Percentiles rank a stretch among this genome's conserved stretches.
These are phyloP conservation scores for Lactifluus subvellereus DNA, from an alignment of 768 basidiomycete genomes.

Conservation along the genomic window DNA sequence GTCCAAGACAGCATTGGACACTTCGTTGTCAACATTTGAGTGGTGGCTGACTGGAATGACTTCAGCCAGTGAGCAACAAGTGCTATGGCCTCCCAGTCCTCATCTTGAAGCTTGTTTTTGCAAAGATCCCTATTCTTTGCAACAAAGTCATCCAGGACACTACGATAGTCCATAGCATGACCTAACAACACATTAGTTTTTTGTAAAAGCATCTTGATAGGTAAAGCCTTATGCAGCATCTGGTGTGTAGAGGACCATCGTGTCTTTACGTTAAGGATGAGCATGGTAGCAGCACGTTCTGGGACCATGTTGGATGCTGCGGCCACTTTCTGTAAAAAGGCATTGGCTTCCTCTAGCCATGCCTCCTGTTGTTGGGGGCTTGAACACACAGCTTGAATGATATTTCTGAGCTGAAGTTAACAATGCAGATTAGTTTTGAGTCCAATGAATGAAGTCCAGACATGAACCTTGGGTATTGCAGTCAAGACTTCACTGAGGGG, in stretches of 20 bases:
- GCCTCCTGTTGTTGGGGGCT: neutral
- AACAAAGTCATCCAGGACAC: too few species aligned
- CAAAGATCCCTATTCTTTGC: too few species aligned
- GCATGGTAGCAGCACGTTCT: neutral
- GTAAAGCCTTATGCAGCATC: neutral
- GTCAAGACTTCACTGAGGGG: neutral
- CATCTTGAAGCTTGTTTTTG: too few species aligned
- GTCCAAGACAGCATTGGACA: neutral
- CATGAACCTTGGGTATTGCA: too few species aligned
- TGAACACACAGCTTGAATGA: neutral
- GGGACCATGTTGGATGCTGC: too few species aligned
- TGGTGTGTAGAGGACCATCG: neutral
- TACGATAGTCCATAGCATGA: too few species aligned
- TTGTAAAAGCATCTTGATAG: too few species aligned
- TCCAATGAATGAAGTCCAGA: too few species aligned
- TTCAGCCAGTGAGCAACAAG: neutral
- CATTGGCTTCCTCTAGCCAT: neutral
- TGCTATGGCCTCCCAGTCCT: too few species aligned
- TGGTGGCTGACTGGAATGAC: neutral
- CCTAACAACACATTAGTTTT: too few species aligned
- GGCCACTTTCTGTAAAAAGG: neutral
- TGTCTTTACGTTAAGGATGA: neutral
- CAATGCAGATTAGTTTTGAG: too few species aligned
- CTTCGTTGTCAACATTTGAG: neutral
- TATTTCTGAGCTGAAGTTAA: too few species aligned